Evolutionary conservation across 305 asterid genomes (phyloP), one percentile per base, ranked within the genome.

Genomic region (Stenogyne calaminthoides): DNA sequence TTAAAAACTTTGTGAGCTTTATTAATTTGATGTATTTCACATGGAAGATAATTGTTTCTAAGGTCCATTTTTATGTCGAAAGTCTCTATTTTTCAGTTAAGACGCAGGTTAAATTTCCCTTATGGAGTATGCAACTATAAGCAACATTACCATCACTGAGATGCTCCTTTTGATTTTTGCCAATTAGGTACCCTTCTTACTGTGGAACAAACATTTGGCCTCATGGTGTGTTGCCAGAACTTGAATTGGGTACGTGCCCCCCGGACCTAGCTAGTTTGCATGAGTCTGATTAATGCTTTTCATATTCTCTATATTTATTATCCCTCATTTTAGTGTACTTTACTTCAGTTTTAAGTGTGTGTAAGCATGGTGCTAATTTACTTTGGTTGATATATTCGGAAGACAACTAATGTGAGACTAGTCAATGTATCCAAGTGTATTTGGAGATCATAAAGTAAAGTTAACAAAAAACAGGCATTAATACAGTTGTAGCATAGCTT

Each of bases 191-290:
- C 71, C 97, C 97, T 64, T 87, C 96, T 29, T 93, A 91, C 74
- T 93, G 98, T 71, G 95, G 95, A 74, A 75, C 81, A 80, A 93
- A 93, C 83, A 84, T 86, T 67, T 93, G 98, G 98, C 98, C 97
- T 64, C 82, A 37, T 70, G 80, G 67, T 74, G 85, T 80, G 72
- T 82, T 93, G 82, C 97, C 98, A 40, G 95, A 93, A 75, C 90
- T 93, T 76, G 98, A 93, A 88, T 69, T 60, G 20, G 92, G 98
- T 93, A 87, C 46, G 85, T 51, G 12, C 32, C 29, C 22, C 1
- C 46, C 29, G 46, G 49, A 7, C 55, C 27, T 67, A 65, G 67
- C 70, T 69, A 7, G 36, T 65, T n/a, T 77, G 22, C 62, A 27
- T 51, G 61, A 54, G 69, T 63, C 57, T 70, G 25, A 9, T 39